Evolutionary conservation across 2,329 filamentous ascomycete species (phyloP).

Genomic region (Diaporthe destruens): DNA sequence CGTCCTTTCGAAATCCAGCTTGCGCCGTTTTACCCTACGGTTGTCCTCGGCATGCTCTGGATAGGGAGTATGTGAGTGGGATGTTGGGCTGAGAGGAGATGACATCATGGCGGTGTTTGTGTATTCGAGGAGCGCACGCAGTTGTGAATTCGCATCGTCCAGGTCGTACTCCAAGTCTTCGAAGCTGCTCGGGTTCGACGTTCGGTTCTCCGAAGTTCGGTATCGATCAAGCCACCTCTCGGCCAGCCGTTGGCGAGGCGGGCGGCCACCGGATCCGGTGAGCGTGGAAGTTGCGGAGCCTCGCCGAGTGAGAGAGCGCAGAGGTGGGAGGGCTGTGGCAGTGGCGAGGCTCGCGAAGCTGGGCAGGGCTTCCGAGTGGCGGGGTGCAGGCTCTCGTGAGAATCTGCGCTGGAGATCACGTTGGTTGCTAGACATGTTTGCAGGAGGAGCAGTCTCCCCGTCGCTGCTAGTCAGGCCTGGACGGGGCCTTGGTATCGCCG

Average conservation of each 20-base stretch:
- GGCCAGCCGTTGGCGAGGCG: conserved; percentile 43
- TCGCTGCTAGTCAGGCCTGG: conserved; percentile 6
- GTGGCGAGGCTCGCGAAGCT: conserved; percentile 42
- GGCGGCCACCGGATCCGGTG: conserved; percentile 43
- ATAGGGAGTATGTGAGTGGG: conserved; percentile 52
- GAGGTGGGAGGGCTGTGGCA: conserved; percentile 53
- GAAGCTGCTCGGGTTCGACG: conserved; percentile 46
- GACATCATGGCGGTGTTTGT: conserved; percentile 40
- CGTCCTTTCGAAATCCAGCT: conserved; percentile 74
- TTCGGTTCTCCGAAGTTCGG: conserved; percentile 41
- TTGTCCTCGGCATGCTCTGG: conserved; percentile 60
- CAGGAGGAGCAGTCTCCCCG: conserved; percentile 40
- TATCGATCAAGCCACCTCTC: conserved; percentile 49
- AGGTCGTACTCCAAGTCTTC: conserved; percentile 56
- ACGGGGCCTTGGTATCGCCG: conserved; percentile 19
- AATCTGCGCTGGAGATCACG: conserved; percentile 53
- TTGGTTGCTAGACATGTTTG: conserved; percentile 53
- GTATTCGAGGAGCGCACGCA: conserved; percentile 58
- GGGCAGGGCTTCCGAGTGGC: conserved; percentile 46
- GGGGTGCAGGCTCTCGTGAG: conserved; percentile 51
- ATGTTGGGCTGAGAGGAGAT: conserved; percentile 51
- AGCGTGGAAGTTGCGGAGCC: conserved; percentile 46
- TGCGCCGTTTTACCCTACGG: conserved; percentile 75
- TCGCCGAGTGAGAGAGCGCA: conserved; percentile 51
- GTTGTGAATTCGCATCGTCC: conserved; percentile 59